Evolutionary conservation across 2,329 filamentous ascomycete species (phyloP).

Genomic region (Neopestalotiopsis rosae): DNA sequence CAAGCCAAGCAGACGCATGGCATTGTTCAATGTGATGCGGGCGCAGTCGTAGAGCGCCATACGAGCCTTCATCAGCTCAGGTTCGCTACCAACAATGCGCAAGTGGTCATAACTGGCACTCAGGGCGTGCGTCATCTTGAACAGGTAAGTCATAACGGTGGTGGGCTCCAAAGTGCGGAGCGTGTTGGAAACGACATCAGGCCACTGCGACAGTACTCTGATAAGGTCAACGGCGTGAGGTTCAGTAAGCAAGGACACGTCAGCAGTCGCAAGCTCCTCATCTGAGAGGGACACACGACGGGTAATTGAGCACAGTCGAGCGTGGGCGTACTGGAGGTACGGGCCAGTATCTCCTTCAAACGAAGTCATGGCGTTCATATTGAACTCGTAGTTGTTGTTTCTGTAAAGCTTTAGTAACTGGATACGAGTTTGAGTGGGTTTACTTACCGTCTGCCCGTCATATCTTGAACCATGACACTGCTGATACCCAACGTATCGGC

Average conservation of each 20-base stretch:
- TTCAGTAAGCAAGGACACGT: slow-evolving; percentile 66
- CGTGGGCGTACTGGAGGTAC: slow-evolving; percentile 75
- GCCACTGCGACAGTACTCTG: slow-evolving; percentile 81
- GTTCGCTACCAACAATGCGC: slow-evolving; percentile 80
- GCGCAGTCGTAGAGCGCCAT: slow-evolving; percentile 81
- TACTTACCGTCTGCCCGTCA: slow-evolving; percentile 86
- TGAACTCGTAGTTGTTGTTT: slow-evolving; percentile 61
- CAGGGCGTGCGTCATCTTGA: slow-evolving; percentile 81
- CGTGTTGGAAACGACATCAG: slow-evolving; percentile 83
- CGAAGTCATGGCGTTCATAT: slow-evolving; percentile 74
- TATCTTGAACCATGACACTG: slow-evolving; percentile 97
- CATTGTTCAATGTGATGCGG: slow-evolving; percentile 78
- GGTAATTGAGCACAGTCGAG: slow-evolving; percentile 59
- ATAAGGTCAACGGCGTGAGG: slow-evolving; percentile 64
- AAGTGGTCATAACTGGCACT: slow-evolving; percentile 84
- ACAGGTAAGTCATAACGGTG: slow-evolving; percentile 60
- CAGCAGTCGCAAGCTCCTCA: slow-evolving; percentile 51
- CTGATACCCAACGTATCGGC: slow-evolving; percentile 93
- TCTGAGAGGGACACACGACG: slow-evolving; percentile 34
- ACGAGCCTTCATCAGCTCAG: slow-evolving; percentile 71
- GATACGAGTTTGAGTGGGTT: neutral
- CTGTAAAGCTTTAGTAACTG: slow-evolving; percentile 35
- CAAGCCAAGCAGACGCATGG: slow-evolving; percentile 81
- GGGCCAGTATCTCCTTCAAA: slow-evolving; percentile 78
- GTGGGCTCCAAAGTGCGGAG: slow-evolving; percentile 81